phyloP scores from a whole-genome alignment of 441 rosid species.

The Francoa sonchifolia region DNA sequence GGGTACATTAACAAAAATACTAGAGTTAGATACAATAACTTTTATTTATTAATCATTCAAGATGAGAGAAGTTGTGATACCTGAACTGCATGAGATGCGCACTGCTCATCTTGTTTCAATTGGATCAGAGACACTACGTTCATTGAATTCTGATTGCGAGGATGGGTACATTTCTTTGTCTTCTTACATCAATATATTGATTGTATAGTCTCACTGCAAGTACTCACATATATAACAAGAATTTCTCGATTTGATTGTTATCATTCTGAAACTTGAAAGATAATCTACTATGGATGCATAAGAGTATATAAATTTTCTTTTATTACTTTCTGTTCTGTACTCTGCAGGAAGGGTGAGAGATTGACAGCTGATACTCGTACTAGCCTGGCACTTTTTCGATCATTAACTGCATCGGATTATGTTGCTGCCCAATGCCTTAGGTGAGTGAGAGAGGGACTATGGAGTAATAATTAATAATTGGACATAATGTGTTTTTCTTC shows the following conservation, averaged over 20 bases:
- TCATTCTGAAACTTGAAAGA: no score
- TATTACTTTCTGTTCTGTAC: slow-evolving; percentile 8
- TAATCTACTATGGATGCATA: no score
- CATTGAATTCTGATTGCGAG: slow-evolving; percentile 38
- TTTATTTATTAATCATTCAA: slow-evolving; percentile 18
- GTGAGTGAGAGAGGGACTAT: slow-evolving; percentile 20
- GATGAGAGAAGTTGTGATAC: slow-evolving; percentile 72
- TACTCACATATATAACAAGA: neutral
- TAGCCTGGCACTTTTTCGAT: slow-evolving; percentile 52
- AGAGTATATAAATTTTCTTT: slow-evolving; percentile 4
- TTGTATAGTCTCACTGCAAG: neutral
- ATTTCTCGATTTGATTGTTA: neutral
- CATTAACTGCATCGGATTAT: slow-evolving; percentile 70
- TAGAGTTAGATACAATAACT: neutral
- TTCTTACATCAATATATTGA: neutral
- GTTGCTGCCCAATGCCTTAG: slow-evolving; percentile 69
- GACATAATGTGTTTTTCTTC: no score
- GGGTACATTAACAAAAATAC: neutral
- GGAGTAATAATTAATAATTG: no score
- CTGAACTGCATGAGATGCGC: slow-evolving; percentile 77
- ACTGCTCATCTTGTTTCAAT: slow-evolving; percentile 67
- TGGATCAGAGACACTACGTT: slow-evolving; percentile 36
- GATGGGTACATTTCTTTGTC: slow-evolving; percentile 48
- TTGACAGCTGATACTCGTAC: slow-evolving; percentile 55
- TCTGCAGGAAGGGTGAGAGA: slow-evolving; percentile 43